Conservation (phyloP, 495 filamentous ascomycete genomes). For the Penicillium ucsense region DNA sequence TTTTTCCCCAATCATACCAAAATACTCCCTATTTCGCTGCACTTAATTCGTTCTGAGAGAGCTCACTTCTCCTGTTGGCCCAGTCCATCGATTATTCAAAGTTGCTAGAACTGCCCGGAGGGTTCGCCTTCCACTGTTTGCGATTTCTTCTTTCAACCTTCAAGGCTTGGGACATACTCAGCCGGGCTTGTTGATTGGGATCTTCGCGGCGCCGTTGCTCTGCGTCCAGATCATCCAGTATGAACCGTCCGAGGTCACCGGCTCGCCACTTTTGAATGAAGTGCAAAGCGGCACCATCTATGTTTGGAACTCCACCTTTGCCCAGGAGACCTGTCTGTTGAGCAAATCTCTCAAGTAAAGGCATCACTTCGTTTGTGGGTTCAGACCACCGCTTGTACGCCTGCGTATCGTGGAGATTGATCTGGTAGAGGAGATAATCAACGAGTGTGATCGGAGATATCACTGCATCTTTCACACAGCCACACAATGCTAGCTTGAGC, state of each 20-base stretch:
- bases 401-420: conserved; percentile 53
- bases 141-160: conserved; percentile 26
- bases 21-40: too few relatives aligned
- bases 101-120: too few relatives aligned
- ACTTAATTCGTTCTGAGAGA: too few relatives aligned
- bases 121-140: conserved; percentile 1
- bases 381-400: conserved; percentile 54
- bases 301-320: conserved; percentile 63
- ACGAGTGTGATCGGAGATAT: conserved; percentile 65
- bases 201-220: conserved; percentile 37
- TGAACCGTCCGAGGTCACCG: conserved; percentile 64
- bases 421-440: conserved; percentile 78
- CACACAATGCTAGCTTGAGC: conserved; percentile 84
- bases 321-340: conserved; percentile 62
- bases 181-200: conserved; percentile 24
- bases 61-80: too few relatives aligned
- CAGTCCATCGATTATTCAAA: conserved; percentile 1
- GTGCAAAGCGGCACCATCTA: conserved; percentile 70
- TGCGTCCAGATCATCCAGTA: conserved; percentile 67
- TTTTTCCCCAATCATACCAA: too few relatives aligned
- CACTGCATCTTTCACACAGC: conserved; percentile 82
- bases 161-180: conserved; percentile 37
- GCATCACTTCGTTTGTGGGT: conserved; percentile 74
- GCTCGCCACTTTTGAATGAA: conserved; percentile 75
- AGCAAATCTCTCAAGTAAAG: conserved; percentile 59